These are phyloP conservation scores for Bifiguratus adelaidae DNA, from an alignment of 192 early-diverging fungal species.

Conservation along the genomic window DNA sequence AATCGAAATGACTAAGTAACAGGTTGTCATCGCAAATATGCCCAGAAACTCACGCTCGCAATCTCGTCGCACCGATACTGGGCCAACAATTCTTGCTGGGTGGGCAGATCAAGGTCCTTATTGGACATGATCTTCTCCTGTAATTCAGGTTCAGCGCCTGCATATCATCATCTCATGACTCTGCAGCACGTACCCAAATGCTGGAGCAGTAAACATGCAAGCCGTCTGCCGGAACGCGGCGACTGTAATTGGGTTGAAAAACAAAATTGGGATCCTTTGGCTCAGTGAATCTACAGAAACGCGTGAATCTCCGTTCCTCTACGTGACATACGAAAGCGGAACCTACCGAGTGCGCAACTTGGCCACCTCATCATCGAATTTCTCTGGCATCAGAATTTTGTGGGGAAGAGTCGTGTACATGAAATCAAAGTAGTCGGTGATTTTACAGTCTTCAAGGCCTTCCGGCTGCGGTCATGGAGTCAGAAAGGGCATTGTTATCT, in stretches of 20 bases:
- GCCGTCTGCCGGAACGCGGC: conserved; percentile 92
- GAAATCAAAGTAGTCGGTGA: conserved; percentile 89
- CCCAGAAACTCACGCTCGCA: conserved; percentile 41
- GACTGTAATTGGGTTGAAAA: conserved; percentile 78
- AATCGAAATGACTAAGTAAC: background rate
- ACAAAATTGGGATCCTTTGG: conserved; percentile 59
- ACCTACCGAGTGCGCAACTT: conserved; percentile 50
- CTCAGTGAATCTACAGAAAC: conserved; percentile 52
- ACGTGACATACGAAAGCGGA: background rate
- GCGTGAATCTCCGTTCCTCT: background rate
- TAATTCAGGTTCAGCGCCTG: background rate
- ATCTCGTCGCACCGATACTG: conserved; percentile 99
- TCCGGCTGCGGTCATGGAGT: conserved; percentile 45
- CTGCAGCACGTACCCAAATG: too few species aligned
- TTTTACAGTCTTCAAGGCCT: conserved; percentile 60
- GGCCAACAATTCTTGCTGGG: conserved; percentile 95
- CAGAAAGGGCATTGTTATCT: background rate
- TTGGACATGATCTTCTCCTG: conserved; percentile 92
- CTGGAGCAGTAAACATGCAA: conserved; percentile 84
- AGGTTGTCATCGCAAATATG: too few species aligned
- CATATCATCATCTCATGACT: background rate
- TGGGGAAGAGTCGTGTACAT: conserved; percentile 85
- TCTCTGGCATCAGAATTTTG: conserved; percentile 73
- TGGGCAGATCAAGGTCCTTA: conserved; percentile 94
- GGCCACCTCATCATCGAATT: conserved; percentile 65